Conservation (phyloP, 1,284 basidiomycete species). For the Leccinum ponderosum region DNA sequence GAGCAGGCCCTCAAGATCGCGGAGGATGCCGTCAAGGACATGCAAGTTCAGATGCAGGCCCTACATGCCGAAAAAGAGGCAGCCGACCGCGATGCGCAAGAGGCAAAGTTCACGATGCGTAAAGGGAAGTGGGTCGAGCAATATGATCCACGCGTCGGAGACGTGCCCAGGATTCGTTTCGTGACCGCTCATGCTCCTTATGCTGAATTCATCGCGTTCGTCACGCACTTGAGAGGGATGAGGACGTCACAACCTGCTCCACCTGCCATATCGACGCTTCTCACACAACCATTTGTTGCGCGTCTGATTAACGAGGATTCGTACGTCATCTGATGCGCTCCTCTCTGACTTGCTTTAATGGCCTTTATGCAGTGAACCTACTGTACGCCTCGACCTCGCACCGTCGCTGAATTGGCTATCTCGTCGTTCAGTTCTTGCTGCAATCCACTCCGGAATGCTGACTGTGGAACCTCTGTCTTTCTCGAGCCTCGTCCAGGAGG, state of each 20-base stretch:
- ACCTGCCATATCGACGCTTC: constrained; percentile 68
- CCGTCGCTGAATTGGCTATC: constrained; percentile 94
- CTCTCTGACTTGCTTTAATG: constrained; percentile 8
- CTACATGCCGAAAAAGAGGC: constrained; percentile 64
- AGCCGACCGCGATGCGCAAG: constrained; percentile 50
- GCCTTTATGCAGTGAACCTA: constrained; percentile 66
- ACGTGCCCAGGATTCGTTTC: constrained; percentile 39
- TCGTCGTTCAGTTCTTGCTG: constrained; percentile 81
- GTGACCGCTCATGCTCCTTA: constrained; percentile 78
- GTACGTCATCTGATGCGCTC: constrained; percentile 48
- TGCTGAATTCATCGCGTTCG: constrained; percentile 83
- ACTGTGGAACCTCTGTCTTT: constrained; percentile 84
- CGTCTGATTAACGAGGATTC: constrained; percentile 86
- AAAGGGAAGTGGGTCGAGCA: constrained; percentile 69
- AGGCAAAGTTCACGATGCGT: constrained; percentile 13
- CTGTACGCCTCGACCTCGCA: constrained; percentile 90
- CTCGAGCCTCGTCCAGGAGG: constrained; percentile 53
- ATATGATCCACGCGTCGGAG: constrained; percentile 23
- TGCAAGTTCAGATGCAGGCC: constrained; percentile 85
- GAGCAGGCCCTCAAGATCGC: constrained; percentile 82
- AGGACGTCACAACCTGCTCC: constrained; percentile 56
- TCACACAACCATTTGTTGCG: constrained; percentile 83
- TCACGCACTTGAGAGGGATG: constrained; percentile 77
- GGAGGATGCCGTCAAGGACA: constrained; percentile 81
- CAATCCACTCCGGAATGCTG: constrained; percentile 87